phyloP scores from a whole-genome alignment of 768 basidiomycete genomes.

The Amanita fuliginea region DNA sequence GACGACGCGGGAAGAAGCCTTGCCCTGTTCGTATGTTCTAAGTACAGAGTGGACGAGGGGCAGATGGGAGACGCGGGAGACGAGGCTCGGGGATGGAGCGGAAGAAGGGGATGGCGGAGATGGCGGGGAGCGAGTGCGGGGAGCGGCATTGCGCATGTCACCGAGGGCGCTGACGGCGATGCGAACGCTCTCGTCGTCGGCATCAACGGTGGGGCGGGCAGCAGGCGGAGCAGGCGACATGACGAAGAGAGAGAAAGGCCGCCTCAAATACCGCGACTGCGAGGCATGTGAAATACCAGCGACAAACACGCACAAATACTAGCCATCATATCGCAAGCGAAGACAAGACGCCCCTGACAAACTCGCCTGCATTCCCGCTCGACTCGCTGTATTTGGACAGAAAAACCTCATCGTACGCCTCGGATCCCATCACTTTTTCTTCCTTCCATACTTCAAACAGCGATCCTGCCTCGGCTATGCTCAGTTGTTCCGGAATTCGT shows the following conservation, averaged over 20 bases:
- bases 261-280: not conserved
- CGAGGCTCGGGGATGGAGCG: constrained; percentile 21
- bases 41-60: constrained; percentile 69
- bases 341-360: constrained; percentile 55
- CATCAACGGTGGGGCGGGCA: constrained; percentile 16
- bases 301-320: not conserved
- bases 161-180: constrained; percentile 72
- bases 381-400: constrained; percentile 70
- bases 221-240: not conserved
- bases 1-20: constrained; percentile 75
- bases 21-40: constrained; percentile 70
- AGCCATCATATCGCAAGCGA: constrained; percentile 10
- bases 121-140: constrained; percentile 1
- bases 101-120: not conserved
- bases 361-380: constrained; percentile 69
- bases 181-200: constrained; percentile 65
- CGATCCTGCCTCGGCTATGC: constrained; percentile 55
- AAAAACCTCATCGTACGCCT: constrained; percentile 66
- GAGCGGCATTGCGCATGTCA: constrained; percentile 56
- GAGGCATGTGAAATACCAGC: not conserved
- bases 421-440: constrained; percentile 39
- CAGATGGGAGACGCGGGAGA: constrained; percentile 49
- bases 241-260: not conserved
- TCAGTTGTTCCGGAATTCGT: constrained; percentile 44
- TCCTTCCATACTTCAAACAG: constrained; percentile 72